Conservation (phyloP, 306 rosid genomes). For the Cicer cuneatum region DNA sequence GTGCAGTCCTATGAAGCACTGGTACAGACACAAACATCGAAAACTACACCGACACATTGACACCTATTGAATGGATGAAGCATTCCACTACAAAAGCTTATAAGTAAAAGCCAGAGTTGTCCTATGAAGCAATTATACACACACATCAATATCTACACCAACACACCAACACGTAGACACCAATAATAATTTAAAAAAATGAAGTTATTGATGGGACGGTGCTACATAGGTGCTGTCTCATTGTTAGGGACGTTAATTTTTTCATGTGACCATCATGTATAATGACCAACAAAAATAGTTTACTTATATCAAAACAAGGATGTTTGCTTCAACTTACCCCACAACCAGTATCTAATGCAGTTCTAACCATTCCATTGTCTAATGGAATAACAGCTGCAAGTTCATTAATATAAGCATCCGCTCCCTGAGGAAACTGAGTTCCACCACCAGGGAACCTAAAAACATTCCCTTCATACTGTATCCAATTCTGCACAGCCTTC, state of each 20-base stretch:
- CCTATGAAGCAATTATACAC: no score
- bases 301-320: conserved; percentile 23
- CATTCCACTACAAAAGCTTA: no score
- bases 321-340: conserved; percentile 62
- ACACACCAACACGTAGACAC: not conserved
- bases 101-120: no score
- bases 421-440: conserved; percentile 85
- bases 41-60: no score
- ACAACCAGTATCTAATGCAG: conserved; percentile 84
- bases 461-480: conserved; percentile 82
- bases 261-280: conserved; percentile 14
- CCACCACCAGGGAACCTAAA: conserved; percentile 91
- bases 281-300: conserved; percentile 21
- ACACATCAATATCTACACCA: no score
- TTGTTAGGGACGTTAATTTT: not conserved
- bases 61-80: no score
- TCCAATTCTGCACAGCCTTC: conserved; percentile 93
- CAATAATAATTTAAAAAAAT: not conserved
- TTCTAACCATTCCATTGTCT: conserved; percentile 74
- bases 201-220: not conserved
- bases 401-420: conserved; percentile 78
- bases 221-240: conserved; percentile 19
- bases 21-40: no score
- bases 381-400: conserved; percentile 77
- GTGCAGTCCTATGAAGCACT: no score